These are phyloP conservation scores for Rhodotorula glutinis DNA, from an alignment of 1,284 basidiomycete genomes.

Conservation along the genomic window DNA sequence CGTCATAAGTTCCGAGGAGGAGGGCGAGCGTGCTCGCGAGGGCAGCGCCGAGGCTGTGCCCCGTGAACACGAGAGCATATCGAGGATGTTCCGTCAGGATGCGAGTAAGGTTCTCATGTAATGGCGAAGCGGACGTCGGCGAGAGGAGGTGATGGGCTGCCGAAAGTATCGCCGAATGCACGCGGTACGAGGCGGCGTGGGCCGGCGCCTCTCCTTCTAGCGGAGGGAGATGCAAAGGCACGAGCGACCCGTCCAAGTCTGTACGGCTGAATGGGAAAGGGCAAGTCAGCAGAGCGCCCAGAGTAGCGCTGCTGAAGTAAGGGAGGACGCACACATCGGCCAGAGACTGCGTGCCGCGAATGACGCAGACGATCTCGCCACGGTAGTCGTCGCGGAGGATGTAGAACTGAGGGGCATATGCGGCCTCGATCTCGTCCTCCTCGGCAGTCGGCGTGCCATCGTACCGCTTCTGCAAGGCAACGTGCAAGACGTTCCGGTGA, in stretches of 20 bases:
- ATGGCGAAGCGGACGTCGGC: neutral
- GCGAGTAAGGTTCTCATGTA: conserved; percentile 22
- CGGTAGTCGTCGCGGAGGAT: conserved; percentile 30
- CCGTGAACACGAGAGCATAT: conserved; percentile 33
- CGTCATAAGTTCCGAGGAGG: conserved; percentile 24
- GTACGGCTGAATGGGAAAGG: conserved; percentile 11
- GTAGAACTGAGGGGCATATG: conserved; percentile 35
- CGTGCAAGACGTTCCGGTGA: conserved; percentile 31
- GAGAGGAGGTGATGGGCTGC: conserved; percentile 32
- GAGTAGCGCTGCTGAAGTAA: neutral
- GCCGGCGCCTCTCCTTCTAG: neutral
- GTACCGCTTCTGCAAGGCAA: conserved; percentile 34
- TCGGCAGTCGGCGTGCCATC: neutral
- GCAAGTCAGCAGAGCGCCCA: neutral
- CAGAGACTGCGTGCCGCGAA: conserved; percentile 35
- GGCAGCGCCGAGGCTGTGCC: conserved; percentile 35
- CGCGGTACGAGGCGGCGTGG: conserved; percentile 7
- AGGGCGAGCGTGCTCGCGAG: conserved; percentile 31
- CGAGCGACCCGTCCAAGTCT: conserved; percentile 33
- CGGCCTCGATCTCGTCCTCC: neutral
- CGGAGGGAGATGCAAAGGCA: conserved; percentile 8
- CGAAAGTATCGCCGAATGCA: conserved; percentile 31
- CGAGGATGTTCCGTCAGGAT: conserved; percentile 24
- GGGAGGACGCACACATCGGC: conserved; percentile 23
- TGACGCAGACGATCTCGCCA: conserved; percentile 30